These are phyloP conservation scores for Epichloe gansuensis DNA, from an alignment of 2,329 filamentous ascomycete genomes.

Conservation along the genomic window DNA sequence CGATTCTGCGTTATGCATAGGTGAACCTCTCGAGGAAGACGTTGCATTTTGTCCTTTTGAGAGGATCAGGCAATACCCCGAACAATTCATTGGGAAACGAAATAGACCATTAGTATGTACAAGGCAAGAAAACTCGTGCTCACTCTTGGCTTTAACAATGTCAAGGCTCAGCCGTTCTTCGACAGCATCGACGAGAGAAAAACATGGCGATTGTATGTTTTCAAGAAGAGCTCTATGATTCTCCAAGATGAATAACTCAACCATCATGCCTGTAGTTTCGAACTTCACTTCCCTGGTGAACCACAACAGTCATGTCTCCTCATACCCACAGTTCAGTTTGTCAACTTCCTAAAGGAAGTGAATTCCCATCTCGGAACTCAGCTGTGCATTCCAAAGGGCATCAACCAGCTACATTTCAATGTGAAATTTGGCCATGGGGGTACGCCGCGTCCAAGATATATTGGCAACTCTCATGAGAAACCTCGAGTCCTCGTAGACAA, in stretches of 20 bases:
- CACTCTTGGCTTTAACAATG: not conserved
- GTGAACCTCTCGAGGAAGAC: conserved; percentile 13
- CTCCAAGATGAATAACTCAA: not conserved
- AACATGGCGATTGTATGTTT: conserved; percentile 64
- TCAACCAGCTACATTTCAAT: conserved; percentile 42
- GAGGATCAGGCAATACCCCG: conserved; percentile 45
- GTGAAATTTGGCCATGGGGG: conserved; percentile 48
- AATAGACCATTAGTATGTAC: conserved; percentile 35
- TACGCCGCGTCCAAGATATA: conserved; percentile 53
- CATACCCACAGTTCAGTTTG: conserved; percentile 54
- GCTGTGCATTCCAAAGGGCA: conserved; percentile 45
- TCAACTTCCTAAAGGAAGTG: conserved; percentile 50
- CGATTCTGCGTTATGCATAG: conserved; percentile 12
- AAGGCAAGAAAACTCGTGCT: not conserved
- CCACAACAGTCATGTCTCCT: conserved; percentile 48
- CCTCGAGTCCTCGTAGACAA: not conserved
- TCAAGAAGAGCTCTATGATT: not conserved
- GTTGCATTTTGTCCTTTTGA: conserved; percentile 37
- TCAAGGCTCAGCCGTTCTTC: conserved; percentile 40
- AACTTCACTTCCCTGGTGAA: conserved; percentile 42
- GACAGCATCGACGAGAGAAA: conserved; percentile 44
- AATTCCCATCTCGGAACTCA: conserved; percentile 43
- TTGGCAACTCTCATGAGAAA: conserved; percentile 25
- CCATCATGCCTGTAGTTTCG: conserved; percentile 40
- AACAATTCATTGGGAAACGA: conserved; percentile 41